Base-by-base conservation (phyloP, 2,329 filamentous ascomycete genomes). In the Talaromyces sp. region DNA sequence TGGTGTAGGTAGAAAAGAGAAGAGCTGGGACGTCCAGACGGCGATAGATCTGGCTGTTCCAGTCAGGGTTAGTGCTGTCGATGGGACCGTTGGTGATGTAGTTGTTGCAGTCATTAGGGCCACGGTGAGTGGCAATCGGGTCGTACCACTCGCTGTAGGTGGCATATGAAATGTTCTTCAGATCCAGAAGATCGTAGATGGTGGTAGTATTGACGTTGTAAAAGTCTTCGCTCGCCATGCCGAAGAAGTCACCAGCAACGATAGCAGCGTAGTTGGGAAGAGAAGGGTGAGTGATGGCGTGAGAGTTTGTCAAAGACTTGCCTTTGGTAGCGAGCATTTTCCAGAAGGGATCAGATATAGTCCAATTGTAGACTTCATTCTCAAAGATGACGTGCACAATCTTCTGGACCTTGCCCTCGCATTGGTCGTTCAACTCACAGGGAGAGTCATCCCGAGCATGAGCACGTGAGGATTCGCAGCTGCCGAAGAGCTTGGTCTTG, bases 121-220 rank as follows among this genome's bases (percentile, higher is more conserved):
- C 67, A 52, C 67, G 67, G 33, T 64, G 47, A 13, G 67, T 68
- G 1, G 43, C 66, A 54, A 67, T 66, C 6, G 66, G 67, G 41
- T 65, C 61, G 49, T 68, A 68, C 67, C 64, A 68, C 61, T 68
- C 67, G 33, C 25, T 49, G 54, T 68, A 68, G 33, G 67, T 62
- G 10, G 41, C 66, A 49, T 68, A 68, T 37, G 54, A 56, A 6
- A 68, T 5, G 10, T 47, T 22, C 33, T 59, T 64, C n/a, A 37
- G 61, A 8, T 68, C 67, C 4, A 68, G 67, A 1, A 68, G 64
- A 35, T 68, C 67, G 25, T 68, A 68, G 17, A 68, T 64, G 22
- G 39, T 68, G 39, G 66, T 68, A 7, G 63, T 41, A 45, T 67
- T 67, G 10, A 68, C 33, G 41, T 68, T 68, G 64, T 68, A 68